Conservation (phyloP, 1,284 basidiomycete species). For the Gymnopus androsaceus region DNA sequence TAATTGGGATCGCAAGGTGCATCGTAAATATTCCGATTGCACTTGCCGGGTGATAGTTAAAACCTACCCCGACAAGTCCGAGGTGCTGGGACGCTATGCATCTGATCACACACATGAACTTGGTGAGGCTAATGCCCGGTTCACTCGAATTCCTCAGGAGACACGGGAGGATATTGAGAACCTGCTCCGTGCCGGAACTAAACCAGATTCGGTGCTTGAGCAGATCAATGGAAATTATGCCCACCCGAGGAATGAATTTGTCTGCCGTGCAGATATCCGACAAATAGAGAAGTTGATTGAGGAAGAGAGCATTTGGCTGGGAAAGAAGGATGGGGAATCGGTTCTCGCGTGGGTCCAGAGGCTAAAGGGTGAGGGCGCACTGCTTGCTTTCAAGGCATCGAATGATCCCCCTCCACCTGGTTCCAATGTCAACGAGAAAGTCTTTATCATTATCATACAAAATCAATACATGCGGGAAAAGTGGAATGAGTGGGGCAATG, state of each 20-base stretch:
- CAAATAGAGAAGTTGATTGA: slow-evolving; percentile 21
- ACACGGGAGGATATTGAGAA: too few species aligned
- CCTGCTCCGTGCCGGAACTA: too few species aligned
- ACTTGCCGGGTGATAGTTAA: too few species aligned
- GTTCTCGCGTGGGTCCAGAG: slow-evolving; percentile 16
- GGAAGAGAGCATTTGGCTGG: slow-evolving; percentile 17
- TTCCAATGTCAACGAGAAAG: background rate
- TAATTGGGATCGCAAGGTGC: too few species aligned
- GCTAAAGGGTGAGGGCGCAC: background rate
- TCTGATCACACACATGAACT: too few species aligned
- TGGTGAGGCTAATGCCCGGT: too few species aligned
- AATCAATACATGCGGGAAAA: slow-evolving; percentile 18
- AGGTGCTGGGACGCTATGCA: too few species aligned
- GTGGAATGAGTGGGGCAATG: slow-evolving; percentile 14
- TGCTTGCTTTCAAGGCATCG: background rate
- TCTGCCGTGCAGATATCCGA: slow-evolving; percentile 5
- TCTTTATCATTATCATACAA: slow-evolving; percentile 18
- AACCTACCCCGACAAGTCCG: too few species aligned
- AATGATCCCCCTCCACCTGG: background rate
- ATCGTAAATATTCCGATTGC: too few species aligned
- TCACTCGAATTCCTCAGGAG: too few species aligned
- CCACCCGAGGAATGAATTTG: slow-evolving; percentile 7
- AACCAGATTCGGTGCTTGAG: too few species aligned
- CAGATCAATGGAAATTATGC: too few species aligned
- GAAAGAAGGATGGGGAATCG: slow-evolving; percentile 18